Conservation (phyloP, 75 land plant genomes). For the Picea glauca region DNA sequence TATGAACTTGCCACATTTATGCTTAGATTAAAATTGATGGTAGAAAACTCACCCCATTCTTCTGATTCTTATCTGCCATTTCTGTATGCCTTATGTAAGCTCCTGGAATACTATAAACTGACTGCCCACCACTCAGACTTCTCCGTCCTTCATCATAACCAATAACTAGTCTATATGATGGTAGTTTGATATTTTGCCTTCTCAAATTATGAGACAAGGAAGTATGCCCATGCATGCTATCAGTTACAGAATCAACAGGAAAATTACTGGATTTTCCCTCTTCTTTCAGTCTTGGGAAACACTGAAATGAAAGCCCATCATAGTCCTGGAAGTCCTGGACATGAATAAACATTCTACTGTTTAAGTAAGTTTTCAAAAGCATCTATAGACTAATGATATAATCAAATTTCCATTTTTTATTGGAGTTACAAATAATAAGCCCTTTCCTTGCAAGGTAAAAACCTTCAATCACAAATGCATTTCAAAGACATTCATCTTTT, state of each 20-base stretch:
- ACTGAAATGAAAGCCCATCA: constrained; percentile 15
- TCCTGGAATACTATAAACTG: constrained; percentile 3
- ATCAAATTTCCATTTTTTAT: neutral
- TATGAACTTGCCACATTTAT: too few relatives aligned
- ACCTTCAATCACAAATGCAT: neutral
- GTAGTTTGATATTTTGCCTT: constrained; percentile 10
- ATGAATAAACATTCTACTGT: neutral
- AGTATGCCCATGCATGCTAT: constrained; percentile 3
- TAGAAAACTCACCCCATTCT: constrained; percentile 1
- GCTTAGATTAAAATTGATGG: neutral
- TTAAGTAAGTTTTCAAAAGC: neutral
- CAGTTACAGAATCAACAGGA: neutral
- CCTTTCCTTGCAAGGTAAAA: neutral
- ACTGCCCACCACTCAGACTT: neutral
- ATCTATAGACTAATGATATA: neutral
- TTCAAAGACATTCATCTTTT: neutral
- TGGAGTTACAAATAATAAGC: neutral
- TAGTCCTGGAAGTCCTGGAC: constrained; percentile 27
- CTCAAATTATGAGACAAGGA: neutral
- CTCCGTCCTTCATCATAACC: constrained; percentile 6
- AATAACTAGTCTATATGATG: constrained; percentile 15
- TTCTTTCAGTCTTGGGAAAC: constrained; percentile 6
- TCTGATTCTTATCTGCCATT: neutral
- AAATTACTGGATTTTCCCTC: constrained; percentile 3
- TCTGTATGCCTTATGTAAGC: constrained; percentile 3